These are phyloP conservation scores for Leucosporidium creatinivorum DNA, from an alignment of 768 basidiomycete species.

Conservation along the genomic window DNA sequence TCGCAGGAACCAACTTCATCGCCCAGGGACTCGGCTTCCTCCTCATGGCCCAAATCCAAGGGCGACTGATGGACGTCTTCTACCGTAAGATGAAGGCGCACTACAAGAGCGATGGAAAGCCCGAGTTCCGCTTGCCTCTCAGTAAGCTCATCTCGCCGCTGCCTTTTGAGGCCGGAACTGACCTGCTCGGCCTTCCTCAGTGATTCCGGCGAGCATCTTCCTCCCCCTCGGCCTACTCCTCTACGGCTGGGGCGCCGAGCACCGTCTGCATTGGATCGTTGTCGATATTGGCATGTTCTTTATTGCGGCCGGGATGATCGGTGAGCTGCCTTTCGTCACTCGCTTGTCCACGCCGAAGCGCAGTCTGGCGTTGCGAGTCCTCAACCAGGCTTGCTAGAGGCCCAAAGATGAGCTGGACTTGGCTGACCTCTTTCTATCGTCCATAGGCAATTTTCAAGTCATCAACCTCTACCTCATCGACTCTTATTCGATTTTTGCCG, in stretches of 20 bases:
- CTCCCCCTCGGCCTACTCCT: constrained; percentile 64
- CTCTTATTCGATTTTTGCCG: constrained; percentile 40
- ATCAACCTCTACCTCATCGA: constrained; percentile 60
- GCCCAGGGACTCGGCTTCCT: constrained; percentile 60
- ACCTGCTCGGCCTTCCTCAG: constrained; percentile 2
- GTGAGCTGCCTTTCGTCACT: background rate
- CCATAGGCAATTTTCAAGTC: constrained; percentile 54
- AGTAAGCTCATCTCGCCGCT: background rate
- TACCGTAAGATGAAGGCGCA: constrained; percentile 51
- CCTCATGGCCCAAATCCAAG: constrained; percentile 44
- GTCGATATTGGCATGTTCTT: constrained; percentile 53
- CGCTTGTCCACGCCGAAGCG: background rate
- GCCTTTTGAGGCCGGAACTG: constrained; percentile 9
- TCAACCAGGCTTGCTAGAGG: too few relatives aligned
- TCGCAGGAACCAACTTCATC: constrained; percentile 62
- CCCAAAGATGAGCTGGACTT: too few relatives aligned
- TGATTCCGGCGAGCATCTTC: constrained; percentile 40
- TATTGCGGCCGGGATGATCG: constrained; percentile 23
- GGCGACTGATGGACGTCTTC: constrained; percentile 45
- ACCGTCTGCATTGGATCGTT: constrained; percentile 59
- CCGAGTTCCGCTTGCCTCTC: constrained; percentile 47
- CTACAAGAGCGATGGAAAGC: constrained; percentile 53
- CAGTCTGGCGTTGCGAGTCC: too few relatives aligned
- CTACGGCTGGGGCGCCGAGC: constrained; percentile 61
- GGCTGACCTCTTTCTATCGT: constrained; percentile 30